A percentile compares a stretch with the other conserved stretches of the same genome.
phyloP scores from a whole-genome alignment of 2,329 filamentous ascomycete genomes.

The Ceratocystis cubensis region DNA sequence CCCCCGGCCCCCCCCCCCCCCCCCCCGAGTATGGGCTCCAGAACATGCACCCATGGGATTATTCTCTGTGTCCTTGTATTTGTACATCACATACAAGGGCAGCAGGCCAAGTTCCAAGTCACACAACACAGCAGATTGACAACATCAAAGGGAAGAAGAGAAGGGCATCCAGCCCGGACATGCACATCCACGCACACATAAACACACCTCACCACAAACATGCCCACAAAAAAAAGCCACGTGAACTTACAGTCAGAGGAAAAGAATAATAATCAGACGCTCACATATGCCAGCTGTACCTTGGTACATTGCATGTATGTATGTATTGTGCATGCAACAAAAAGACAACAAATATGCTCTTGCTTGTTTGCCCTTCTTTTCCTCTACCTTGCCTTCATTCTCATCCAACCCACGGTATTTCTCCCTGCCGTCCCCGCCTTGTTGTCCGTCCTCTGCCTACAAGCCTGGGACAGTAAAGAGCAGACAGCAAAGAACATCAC shows the following conservation, averaged over 20 bases:
- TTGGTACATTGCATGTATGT: neutral
- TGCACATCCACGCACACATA: neutral
- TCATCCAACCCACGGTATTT: neutral
- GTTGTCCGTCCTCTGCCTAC: neutral
- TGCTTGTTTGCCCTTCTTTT: neutral
- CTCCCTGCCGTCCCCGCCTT: neutral
- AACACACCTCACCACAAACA: neutral
- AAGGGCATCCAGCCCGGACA: neutral
- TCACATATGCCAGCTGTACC: neutral
- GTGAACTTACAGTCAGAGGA: neutral
- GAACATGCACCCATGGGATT: neutral
- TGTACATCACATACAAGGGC: neutral
- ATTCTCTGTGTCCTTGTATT: neutral
- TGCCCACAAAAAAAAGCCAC: neutral
- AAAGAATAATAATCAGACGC: neutral
- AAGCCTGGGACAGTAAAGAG: neutral
- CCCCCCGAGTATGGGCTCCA: neutral
- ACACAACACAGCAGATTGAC: neutral
- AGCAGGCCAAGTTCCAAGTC: neutral
- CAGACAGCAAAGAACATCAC: neutral
- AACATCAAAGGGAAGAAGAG: neutral
- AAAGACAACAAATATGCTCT: neutral
- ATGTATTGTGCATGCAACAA: slow-evolving; percentile 2
- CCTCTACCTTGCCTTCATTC: neutral
- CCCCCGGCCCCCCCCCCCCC: no score